Percentiles rank a stretch among this genome's conserved stretches.
phyloP scores from a whole-genome alignment of 768 basidiomycete species.

The Mycena crocata region DNA sequence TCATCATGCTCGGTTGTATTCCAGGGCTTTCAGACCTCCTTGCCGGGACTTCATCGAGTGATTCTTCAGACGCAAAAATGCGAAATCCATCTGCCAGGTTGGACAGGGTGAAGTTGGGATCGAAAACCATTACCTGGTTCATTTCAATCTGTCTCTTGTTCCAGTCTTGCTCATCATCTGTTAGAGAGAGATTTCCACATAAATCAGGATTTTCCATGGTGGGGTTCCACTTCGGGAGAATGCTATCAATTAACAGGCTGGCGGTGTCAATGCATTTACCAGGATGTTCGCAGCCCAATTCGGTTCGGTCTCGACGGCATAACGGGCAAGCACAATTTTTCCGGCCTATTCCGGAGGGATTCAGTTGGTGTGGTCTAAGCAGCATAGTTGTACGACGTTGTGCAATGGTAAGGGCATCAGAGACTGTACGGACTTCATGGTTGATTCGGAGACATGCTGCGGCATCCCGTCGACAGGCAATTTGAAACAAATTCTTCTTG shows the following conservation, averaged over 20 bases:
- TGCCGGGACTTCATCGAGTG: neutral
- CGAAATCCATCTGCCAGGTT: neutral
- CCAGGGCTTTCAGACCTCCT: neutral
- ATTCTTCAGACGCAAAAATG: conserved; percentile 1
- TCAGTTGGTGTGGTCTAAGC: conserved; percentile 3
- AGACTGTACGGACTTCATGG: neutral
- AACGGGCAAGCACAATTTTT: conserved; percentile 16
- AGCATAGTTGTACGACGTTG: neutral
- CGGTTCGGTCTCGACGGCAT: conserved; percentile 1
- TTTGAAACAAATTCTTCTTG: neutral
- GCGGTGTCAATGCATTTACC: conserved; percentile 9
- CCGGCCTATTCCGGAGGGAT: conserved; percentile 1
- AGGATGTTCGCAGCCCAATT: neutral
- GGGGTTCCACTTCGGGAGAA: conserved; percentile 6
- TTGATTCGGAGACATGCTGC: neutral
- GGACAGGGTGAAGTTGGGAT: neutral
- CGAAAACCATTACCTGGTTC: neutral
- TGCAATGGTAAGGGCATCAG: neutral
- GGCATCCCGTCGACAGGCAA: neutral
- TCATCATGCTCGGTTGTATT: neutral
- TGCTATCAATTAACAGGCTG: neutral
- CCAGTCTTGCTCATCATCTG: neutral
- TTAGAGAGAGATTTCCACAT: neutral
- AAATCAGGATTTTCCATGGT: neutral
- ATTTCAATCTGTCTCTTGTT: neutral